These are phyloP conservation scores for Glycine latifolia DNA, from an alignment of 306 rosid species.

Conservation along the genomic window DNA sequence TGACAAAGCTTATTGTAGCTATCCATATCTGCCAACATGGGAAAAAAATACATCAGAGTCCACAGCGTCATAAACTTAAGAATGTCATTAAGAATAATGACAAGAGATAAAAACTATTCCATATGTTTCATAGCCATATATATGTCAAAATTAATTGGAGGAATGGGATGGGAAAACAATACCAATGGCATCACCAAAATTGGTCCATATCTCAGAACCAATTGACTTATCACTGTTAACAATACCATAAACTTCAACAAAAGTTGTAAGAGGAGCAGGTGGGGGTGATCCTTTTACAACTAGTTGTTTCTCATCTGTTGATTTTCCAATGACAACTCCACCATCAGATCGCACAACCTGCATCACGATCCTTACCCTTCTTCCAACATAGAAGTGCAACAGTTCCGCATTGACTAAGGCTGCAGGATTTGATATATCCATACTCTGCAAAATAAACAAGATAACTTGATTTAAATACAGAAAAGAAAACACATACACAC, in stretches of 20 bases:
- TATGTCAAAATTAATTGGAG: not conserved
- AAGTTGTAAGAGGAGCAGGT: slow-evolving; percentile 59
- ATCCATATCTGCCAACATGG: slow-evolving; percentile 62
- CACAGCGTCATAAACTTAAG: slow-evolving; percentile 19
- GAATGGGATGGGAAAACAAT: slow-evolving; percentile 39
- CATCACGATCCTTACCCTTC: slow-evolving; percentile 76
- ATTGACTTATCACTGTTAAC: slow-evolving; percentile 81
- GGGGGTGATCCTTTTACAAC: slow-evolving; percentile 69
- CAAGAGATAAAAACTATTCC: not conserved
- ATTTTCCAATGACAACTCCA: slow-evolving; percentile 69
- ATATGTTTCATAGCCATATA: not conserved
- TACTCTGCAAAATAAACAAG: slow-evolving; percentile 57
- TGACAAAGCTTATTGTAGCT: slow-evolving; percentile 83
- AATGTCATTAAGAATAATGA: not conserved
- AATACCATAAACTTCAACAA: slow-evolving; percentile 87
- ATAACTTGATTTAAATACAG: slow-evolving; percentile 3
- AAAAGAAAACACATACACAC: not conserved
- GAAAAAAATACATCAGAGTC: slow-evolving; percentile 25
- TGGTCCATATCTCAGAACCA: slow-evolving; percentile 77
- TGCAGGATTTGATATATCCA: slow-evolving; percentile 84
- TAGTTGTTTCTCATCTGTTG: slow-evolving; percentile 78
- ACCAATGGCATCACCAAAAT: slow-evolving; percentile 86
- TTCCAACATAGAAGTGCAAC: slow-evolving; percentile 68
- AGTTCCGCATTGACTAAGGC: slow-evolving; percentile 80
- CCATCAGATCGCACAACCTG: slow-evolving; percentile 68